phyloP scores from a whole-genome alignment of 2,329 filamentous ascomycete species.

The Fusarium haematococcum region DNA sequence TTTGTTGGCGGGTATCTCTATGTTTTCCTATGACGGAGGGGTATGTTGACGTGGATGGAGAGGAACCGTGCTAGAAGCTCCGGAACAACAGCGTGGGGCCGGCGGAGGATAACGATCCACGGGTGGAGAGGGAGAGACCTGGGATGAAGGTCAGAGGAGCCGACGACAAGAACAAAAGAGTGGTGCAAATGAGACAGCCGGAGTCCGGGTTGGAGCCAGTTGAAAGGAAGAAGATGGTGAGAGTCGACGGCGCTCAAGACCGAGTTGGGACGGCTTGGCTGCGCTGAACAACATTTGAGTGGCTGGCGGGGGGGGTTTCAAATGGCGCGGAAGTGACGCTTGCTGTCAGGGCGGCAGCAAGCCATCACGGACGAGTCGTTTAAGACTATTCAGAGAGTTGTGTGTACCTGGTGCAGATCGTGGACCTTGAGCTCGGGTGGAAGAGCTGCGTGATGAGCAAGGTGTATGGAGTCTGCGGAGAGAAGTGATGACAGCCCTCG shows the following conservation, averaged over 20 bases:
- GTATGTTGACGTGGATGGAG: constrained; percentile 10
- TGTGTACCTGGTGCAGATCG: constrained; percentile 33
- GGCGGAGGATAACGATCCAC: constrained; percentile 10
- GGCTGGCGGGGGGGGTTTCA: constrained; percentile 35
- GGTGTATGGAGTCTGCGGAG: not conserved
- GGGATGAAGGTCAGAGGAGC: constrained; percentile 26
- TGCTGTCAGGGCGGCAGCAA: constrained; percentile 31
- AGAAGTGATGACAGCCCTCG: constrained; percentile 4
- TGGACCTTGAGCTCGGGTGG: not conserved
- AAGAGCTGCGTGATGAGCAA: not conserved
- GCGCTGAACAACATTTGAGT: constrained; percentile 31
- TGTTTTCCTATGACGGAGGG: constrained; percentile 23
- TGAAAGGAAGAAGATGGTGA: constrained; percentile 17
- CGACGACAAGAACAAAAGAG: constrained; percentile 4
- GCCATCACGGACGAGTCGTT: constrained; percentile 9
- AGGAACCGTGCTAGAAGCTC: constrained; percentile 19
- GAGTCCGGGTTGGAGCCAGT: constrained; percentile 11
- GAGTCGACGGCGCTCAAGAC: constrained; percentile 21
- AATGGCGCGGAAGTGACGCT: constrained; percentile 34
- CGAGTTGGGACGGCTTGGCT: constrained; percentile 22
- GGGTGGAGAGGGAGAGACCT: constrained; percentile 18
- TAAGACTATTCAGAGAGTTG: constrained; percentile 27
- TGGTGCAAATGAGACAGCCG: constrained; percentile 16
- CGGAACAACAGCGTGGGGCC: constrained; percentile 22
- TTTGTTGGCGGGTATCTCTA: constrained; percentile 27